Evolutionary conservation across 2,329 filamentous ascomycete species (phyloP).

Genomic region (Aspergillus candidus): DNA sequence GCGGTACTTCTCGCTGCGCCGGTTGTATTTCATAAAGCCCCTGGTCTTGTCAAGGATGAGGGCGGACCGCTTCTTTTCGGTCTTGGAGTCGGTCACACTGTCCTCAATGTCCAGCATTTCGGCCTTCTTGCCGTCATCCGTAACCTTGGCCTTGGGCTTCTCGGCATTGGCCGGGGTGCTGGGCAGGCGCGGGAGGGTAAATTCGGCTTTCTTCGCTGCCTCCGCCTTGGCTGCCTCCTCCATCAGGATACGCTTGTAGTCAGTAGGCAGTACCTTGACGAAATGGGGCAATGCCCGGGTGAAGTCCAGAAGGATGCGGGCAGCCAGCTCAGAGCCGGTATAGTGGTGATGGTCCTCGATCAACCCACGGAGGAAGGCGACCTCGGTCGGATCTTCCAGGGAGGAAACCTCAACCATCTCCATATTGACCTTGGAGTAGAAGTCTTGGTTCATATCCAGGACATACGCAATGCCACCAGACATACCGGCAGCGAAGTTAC

Average conservation of each 20-base stretch:
- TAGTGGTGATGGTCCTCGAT: slow-evolving; percentile 98
- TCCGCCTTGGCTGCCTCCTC: slow-evolving; percentile 83
- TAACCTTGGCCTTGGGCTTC: slow-evolving; percentile 47
- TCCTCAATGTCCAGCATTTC: slow-evolving; percentile 85
- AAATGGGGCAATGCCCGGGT: slow-evolving; percentile 84
- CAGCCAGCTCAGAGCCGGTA: slow-evolving; percentile 90
- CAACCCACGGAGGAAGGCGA: slow-evolving; percentile 81
- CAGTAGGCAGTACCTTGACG: slow-evolving; percentile 85
- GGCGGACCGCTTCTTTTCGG: slow-evolving; percentile 83
- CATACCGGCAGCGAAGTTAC: slow-evolving; percentile 98
- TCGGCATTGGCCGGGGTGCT: slow-evolving; percentile 50
- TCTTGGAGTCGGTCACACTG: slow-evolving; percentile 73
- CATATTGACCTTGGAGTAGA: slow-evolving; percentile 87
- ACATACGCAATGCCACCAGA: slow-evolving; percentile 96
- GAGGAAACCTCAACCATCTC: slow-evolving; percentile 93
- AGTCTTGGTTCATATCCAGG: slow-evolving; percentile 82
- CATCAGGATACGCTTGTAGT: slow-evolving; percentile 88
- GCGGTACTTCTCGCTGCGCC: slow-evolving; percentile 89
- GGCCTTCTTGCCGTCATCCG: slow-evolving; percentile 59
- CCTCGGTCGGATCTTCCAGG: slow-evolving; percentile 78
- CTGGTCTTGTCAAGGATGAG: slow-evolving; percentile 95
- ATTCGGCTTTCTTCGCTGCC: slow-evolving; percentile 77
- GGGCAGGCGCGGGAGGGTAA: slow-evolving; percentile 70
- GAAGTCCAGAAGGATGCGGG: slow-evolving; percentile 91
- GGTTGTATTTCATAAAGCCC: slow-evolving; percentile 96